Conservation (phyloP, 768 basidiomycete species). For the button mushroom (Agaricus bisporus) region DNA sequence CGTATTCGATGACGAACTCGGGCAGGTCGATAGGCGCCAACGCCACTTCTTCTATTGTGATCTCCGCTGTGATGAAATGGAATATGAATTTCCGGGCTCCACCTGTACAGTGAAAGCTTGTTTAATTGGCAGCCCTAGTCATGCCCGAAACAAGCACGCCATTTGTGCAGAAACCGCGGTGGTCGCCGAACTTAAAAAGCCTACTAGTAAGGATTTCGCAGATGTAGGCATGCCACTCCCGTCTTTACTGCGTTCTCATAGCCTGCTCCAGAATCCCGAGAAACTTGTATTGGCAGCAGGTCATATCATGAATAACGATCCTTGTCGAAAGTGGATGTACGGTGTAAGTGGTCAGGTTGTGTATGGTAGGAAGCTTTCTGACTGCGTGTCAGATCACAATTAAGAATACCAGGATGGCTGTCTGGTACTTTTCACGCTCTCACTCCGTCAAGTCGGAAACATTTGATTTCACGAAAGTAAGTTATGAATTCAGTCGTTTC, state of each 20-base stretch:
- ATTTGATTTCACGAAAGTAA: conserved; percentile 4
- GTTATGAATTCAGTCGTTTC: neutral
- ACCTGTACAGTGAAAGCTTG: conserved; percentile 15
- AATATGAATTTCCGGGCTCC: conserved; percentile 11
- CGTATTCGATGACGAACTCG: neutral
- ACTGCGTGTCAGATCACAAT: conserved; percentile 2
- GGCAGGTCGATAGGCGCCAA: neutral
- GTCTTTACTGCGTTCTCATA: neutral
- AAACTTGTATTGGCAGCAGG: neutral
- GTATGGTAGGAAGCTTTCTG: neutral
- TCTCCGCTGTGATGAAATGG: neutral
- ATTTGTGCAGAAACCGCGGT: conserved; percentile 9
- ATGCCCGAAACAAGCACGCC: neutral
- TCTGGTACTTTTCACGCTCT: conserved; percentile 11
- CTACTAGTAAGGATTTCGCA: too few relatives aligned
- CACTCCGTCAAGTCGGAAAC: conserved; percentile 8
- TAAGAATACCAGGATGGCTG: conserved; percentile 2
- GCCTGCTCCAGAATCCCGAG: neutral
- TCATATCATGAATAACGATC: neutral
- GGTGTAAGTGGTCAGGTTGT: neutral
- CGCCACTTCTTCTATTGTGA: neutral
- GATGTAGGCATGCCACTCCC: neutral
- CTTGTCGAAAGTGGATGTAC: neutral
- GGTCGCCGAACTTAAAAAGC: conserved; percentile 11
- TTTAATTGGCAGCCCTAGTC: neutral